A percentile compares a stretch with the other conserved stretches of the same genome.
Conservation (phyloP, 345 rosid genomes). For the Arabidopsis suecica region DNA sequence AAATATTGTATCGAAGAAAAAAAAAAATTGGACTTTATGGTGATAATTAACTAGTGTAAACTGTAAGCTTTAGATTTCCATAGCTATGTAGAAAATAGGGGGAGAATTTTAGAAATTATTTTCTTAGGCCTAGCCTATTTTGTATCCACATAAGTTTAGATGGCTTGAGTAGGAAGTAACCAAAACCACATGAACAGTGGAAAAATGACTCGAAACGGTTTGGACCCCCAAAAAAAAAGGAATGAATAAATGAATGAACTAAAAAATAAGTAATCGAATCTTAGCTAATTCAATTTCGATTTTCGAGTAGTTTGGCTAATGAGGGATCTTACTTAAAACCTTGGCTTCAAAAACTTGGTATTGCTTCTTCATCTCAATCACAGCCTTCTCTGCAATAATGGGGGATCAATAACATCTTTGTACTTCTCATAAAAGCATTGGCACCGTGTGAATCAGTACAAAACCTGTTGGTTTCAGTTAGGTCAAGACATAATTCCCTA, state of each 20-base stretch:
- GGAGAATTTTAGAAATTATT: background rate
- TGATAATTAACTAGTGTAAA: no score
- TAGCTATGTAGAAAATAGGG: background rate
- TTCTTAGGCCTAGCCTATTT: background rate
- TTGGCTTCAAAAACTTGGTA: constrained; percentile 68
- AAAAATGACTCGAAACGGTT: background rate
- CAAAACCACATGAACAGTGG: constrained; percentile 29
- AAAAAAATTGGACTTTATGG: no score
- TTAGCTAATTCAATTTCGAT: constrained; percentile 2
- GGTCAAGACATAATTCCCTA: background rate
- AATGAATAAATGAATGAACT: constrained; percentile 24
- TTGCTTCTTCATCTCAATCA: constrained; percentile 63
- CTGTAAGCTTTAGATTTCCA: background rate
- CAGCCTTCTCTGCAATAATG: constrained; percentile 67
- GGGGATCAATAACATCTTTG: constrained; percentile 78
- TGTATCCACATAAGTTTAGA: background rate
- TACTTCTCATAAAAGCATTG: constrained; percentile 75
- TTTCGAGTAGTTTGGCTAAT: constrained; percentile 20
- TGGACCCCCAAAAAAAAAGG: background rate
- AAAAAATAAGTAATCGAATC: background rate
- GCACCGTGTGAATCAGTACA: constrained; percentile 68
- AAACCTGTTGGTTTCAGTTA: constrained; percentile 53
- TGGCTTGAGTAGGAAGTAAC: constrained; percentile 29
- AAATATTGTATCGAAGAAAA: no score
- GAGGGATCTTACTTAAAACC: constrained; percentile 62